These are phyloP conservation scores for Hibiscus mutabilis DNA, from an alignment of 345 rosid genomes.

Conservation along the genomic window DNA sequence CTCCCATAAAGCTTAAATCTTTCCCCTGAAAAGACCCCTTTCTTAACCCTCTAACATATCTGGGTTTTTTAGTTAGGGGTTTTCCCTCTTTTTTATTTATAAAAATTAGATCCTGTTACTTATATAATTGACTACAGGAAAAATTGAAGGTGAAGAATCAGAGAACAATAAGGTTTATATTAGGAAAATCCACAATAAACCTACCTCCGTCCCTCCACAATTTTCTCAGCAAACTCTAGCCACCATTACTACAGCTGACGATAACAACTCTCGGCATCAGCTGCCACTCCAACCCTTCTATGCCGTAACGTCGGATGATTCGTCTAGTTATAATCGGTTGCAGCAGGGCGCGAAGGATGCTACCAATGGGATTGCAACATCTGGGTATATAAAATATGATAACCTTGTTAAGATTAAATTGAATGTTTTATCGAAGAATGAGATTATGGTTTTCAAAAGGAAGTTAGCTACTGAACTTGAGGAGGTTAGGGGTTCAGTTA, in stretches of 20 bases:
- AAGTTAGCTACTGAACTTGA: conserved; percentile 52
- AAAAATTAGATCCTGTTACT: background rate
- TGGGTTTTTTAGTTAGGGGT: background rate
- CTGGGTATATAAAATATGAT: conserved; percentile 39
- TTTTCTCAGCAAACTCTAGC: conserved; percentile 17
- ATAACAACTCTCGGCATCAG: conserved; percentile 14
- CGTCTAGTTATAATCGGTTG: conserved; percentile 27
- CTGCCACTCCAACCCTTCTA: too few species aligned
- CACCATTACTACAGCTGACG: conserved; percentile 19
- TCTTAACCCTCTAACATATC: background rate
- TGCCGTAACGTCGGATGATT: too few species aligned
- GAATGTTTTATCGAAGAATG: conserved; percentile 25
- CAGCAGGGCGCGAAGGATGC: conserved; percentile 9
- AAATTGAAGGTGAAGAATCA: conserved; percentile 1
- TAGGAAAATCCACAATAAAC: conserved; percentile 1
- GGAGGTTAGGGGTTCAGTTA: conserved; percentile 37
- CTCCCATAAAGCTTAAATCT: background rate
- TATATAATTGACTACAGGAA: conserved; percentile 4
- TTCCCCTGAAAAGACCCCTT: background rate
- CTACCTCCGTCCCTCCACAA: conserved; percentile 10
- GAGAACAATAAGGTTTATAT: background rate
- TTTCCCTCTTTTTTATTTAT: background rate
- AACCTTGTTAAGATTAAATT: conserved; percentile 36
- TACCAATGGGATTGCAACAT: conserved; percentile 15
- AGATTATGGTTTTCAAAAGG: conserved; percentile 37